Conservation (phyloP, 192 early-diverging fungal species). For the Piromyces finnis region DNA sequence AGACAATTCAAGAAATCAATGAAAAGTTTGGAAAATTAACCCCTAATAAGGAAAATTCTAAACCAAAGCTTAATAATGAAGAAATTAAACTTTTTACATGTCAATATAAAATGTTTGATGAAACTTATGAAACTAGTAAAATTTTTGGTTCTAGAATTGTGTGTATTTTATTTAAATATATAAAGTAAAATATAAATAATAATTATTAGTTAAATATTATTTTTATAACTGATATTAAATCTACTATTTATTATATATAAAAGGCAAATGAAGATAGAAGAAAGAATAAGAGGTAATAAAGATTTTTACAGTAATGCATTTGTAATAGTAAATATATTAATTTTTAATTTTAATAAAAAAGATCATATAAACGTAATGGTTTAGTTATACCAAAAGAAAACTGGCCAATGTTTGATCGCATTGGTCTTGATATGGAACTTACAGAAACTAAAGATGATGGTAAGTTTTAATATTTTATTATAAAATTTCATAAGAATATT, state of each 20-base stretch:
- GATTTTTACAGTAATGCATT: too few relatives aligned
- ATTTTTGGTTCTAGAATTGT: conserved; percentile 80
- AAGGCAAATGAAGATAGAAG: conserved; percentile 12
- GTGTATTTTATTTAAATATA: background rate
- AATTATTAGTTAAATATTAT: background rate
- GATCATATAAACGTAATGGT: background rate
- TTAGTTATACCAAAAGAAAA: conserved; percentile 49
- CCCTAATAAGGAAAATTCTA: background rate
- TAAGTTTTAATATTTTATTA: too few relatives aligned
- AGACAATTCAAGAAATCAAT: conserved; percentile 35
- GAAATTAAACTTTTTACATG: conserved; percentile 2
- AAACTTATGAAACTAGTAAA: conserved; percentile 72
- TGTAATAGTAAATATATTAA: too few relatives aligned
- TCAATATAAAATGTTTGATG: conserved; percentile 54
- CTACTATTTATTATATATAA: too few relatives aligned
- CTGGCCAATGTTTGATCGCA: conserved; percentile 43
- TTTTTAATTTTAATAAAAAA: too few relatives aligned
- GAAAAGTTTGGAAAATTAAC: conserved; percentile 16
- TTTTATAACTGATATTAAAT: too few relatives aligned
- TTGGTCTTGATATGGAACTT: conserved; percentile 26
- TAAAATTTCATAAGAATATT: too few relatives aligned
- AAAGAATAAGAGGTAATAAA: background rate
- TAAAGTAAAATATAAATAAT: background rate
- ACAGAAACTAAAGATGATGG: conserved; percentile 12
- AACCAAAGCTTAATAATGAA: background rate